phyloP scores from a whole-genome alignment of 2,329 filamentous ascomycete species.

The Phialophora tarda region DNA sequence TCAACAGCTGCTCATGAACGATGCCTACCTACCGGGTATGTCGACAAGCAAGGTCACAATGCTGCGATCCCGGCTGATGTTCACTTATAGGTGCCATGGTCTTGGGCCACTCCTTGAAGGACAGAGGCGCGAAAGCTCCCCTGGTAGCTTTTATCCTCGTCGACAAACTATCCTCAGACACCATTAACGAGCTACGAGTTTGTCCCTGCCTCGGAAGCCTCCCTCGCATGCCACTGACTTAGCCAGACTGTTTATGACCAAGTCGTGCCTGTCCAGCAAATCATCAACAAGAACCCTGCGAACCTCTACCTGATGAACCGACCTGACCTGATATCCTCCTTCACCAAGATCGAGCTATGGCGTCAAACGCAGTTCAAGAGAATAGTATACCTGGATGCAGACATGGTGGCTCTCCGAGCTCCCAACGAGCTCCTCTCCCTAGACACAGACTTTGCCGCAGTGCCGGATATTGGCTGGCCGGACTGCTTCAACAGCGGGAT shows the following conservation, averaged over 20 bases:
- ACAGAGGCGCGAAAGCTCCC: constrained; percentile 85
- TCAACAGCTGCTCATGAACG: constrained; percentile 82
- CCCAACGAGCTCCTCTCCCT: constrained; percentile 89
- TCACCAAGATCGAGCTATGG: constrained; percentile 97
- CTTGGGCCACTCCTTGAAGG: constrained; percentile 89
- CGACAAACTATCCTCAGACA: constrained; percentile 75
- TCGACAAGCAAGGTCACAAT: constrained; percentile 34
- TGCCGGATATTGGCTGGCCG: constrained; percentile 96
- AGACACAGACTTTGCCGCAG: constrained; percentile 68
- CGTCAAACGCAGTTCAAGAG: constrained; percentile 85
- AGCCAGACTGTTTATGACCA: constrained; percentile 80
- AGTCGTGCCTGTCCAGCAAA: constrained; percentile 79
- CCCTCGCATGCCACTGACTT: constrained; percentile 35
- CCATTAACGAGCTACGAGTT: constrained; percentile 79
- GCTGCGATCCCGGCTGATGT: constrained; percentile 26
- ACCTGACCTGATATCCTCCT: constrained; percentile 85
- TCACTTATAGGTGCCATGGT: constrained; percentile 78
- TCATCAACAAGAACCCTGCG: constrained; percentile 75
- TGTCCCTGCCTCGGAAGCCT: constrained; percentile 37
- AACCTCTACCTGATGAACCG: constrained; percentile 94
- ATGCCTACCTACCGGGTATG: constrained; percentile 89
- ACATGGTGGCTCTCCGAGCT: constrained; percentile 86
- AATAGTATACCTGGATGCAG: constrained; percentile 93
- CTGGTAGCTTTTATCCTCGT: constrained; percentile 82
- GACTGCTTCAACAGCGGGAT: constrained; percentile 98